A percentile compares a stretch with the other conserved stretches of the same genome.
Conservation (phyloP, 768 basidiomycete species). For the Leccinum olivaceopallidum region DNA sequence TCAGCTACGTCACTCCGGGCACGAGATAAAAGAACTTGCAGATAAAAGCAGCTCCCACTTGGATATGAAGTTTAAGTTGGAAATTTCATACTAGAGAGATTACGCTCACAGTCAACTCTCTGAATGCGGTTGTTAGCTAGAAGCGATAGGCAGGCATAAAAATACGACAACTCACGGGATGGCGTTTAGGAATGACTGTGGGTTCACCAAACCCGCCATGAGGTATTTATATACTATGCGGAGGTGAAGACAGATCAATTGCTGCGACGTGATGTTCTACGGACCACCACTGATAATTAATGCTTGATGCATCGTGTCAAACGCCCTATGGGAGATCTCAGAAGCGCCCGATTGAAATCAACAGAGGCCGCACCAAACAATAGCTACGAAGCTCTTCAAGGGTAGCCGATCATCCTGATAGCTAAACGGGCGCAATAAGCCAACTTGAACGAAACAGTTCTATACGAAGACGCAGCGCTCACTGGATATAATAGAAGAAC, state of each 20-base stretch:
- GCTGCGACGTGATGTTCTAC: background rate
- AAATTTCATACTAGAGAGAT: background rate
- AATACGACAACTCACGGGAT: background rate
- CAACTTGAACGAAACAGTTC: background rate
- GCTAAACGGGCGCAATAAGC: background rate
- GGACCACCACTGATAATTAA: conserved; percentile 5
- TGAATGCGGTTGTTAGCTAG: background rate
- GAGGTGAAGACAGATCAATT: background rate
- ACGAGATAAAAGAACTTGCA: background rate
- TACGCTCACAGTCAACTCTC: background rate
- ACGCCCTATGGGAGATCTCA: background rate
- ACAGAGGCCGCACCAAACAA: conserved; percentile 1
- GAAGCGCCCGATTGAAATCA: background rate
- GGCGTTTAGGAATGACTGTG: background rate
- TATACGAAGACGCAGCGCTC: background rate
- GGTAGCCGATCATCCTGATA: conserved; percentile 2
- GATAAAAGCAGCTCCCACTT: conserved; percentile 2
- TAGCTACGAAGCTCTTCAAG: background rate
- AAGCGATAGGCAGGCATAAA: background rate
- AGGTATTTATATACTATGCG: conserved; percentile 1
- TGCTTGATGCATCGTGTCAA: conserved; percentile 4
- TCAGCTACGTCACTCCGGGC: background rate
- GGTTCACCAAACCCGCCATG: conserved; percentile 1
- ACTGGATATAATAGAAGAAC: conserved; percentile 11
- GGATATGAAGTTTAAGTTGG: background rate